Conservation (phyloP, 805 yeast genomes). For the Middelhovenomyces tepae region DNA sequence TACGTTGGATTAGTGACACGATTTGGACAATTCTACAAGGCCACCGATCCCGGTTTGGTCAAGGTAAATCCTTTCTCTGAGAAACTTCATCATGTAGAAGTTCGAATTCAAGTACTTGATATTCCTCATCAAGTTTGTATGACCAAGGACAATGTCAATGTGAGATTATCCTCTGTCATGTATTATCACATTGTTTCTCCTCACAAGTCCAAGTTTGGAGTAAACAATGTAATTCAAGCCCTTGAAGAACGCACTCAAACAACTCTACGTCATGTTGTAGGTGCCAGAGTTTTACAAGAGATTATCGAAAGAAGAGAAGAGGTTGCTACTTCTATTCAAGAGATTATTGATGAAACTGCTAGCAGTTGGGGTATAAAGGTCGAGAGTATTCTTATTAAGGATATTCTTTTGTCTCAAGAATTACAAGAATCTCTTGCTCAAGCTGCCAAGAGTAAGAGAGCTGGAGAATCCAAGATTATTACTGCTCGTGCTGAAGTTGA, state of each 20-base stretch:
- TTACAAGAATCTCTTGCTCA: conserved; percentile 55
- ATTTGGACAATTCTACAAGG: conserved; percentile 55
- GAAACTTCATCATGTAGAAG: conserved; percentile 39
- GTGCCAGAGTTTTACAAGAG: conserved; percentile 57
- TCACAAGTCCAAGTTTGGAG: conserved; percentile 53
- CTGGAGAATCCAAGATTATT: conserved; percentile 69
- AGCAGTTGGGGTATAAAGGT: conserved; percentile 62
- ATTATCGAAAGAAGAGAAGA: conserved; percentile 67
- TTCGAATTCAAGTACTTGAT: conserved; percentile 52
- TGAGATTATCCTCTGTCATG: conserved; percentile 54
- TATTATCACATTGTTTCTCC: conserved; percentile 63
- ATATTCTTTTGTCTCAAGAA: conserved; percentile 44
- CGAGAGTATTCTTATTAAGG: conserved; percentile 62
- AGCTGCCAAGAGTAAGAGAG: conserved; percentile 69
- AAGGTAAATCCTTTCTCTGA: conserved; percentile 62
- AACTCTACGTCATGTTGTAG: conserved; percentile 63
- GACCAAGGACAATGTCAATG: conserved; percentile 61
- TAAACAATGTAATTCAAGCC: conserved; percentile 45
- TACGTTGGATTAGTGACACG: conserved; percentile 58
- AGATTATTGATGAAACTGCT: conserved; percentile 53
- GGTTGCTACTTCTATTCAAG: conserved; percentile 55
- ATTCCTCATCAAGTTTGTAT: conserved; percentile 61
- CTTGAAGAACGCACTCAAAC: conserved; percentile 62
- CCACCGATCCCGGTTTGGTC: conserved; percentile 61
- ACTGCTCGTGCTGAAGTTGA: conserved; percentile 71